Evolutionary conservation across 306 rosid species (phyloP).

Genomic region (Medicago ruthenica): DNA sequence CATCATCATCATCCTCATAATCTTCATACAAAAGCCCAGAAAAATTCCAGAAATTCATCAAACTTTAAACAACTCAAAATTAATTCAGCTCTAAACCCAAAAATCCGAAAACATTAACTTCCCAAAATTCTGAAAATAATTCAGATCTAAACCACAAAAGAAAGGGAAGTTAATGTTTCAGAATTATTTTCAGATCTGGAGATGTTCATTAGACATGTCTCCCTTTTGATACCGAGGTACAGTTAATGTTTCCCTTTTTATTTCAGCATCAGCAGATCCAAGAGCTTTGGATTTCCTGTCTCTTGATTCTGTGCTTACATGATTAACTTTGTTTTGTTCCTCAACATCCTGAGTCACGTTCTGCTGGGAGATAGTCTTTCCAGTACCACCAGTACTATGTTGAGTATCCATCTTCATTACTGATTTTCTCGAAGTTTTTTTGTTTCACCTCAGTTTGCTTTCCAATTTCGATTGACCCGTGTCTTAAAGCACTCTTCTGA

Average conservation of each 20-base stretch:
- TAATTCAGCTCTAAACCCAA: no score
- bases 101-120: no score
- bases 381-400: slow-evolving; percentile 40
- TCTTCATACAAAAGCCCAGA: no score
- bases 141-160: no score
- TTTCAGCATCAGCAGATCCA: slow-evolving; percentile 44
- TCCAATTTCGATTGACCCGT: slow-evolving; percentile 50
- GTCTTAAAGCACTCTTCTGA: slow-evolving; percentile 45
- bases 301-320: slow-evolving; percentile 43
- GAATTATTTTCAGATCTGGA: no score
- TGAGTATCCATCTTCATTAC: slow-evolving; percentile 48
- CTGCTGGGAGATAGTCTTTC: slow-evolving; percentile 40
- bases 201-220: slow-evolving; percentile 46
- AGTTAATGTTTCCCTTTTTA: slow-evolving; percentile 46
- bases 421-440: slow-evolving; percentile 51
- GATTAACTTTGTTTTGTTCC: slow-evolving; percentile 46
- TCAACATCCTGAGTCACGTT: slow-evolving; percentile 52
- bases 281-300: slow-evolving; percentile 51
- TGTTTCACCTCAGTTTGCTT: slow-evolving; percentile 47
- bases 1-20: no score
- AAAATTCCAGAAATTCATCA: no score
- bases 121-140: no score
- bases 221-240: slow-evolving; percentile 50
- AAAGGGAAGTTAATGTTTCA: no score
- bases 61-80: no score